These are phyloP conservation scores for Populus pruinosa DNA, from an alignment of 345 rosid genomes.

Conservation along the genomic window DNA sequence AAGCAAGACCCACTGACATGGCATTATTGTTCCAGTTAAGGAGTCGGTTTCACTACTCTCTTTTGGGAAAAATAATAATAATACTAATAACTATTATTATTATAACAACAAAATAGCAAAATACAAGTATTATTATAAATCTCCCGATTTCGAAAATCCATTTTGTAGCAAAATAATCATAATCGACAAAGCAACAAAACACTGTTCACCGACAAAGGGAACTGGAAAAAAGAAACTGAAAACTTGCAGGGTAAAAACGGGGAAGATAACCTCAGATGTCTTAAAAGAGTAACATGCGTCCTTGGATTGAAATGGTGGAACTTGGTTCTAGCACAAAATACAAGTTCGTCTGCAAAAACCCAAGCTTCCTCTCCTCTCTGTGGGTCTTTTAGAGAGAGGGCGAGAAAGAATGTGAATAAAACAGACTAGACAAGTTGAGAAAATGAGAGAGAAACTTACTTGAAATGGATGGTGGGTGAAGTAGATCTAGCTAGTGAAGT, in stretches of 20 bases:
- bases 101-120: too few relatives aligned
- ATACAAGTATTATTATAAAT: too few relatives aligned
- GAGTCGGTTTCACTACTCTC: conserved; percentile 17
- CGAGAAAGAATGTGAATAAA: background rate
- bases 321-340: conserved; percentile 28
- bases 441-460: too few relatives aligned
- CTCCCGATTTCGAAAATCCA: too few relatives aligned
- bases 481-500: background rate
- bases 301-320: background rate
- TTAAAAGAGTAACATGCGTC: background rate
- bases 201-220: background rate
- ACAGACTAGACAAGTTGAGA: background rate
- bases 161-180: too few relatives aligned
- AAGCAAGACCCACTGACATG: conserved; percentile 8
- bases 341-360: conserved; percentile 9
- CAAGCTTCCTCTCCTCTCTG: background rate
- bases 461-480: too few relatives aligned
- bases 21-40: conserved; percentile 13
- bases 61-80: background rate
- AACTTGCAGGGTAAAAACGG: conserved; percentile 7
- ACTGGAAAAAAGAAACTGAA: background rate
- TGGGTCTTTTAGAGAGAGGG: conserved; percentile 1
- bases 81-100: too few relatives aligned
- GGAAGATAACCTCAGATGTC: background rate
- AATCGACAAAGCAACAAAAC: background rate